These are phyloP conservation scores for Candida tunisiensis DNA, from an alignment of 1,139 yeast genomes.

Conservation along the genomic window DNA sequence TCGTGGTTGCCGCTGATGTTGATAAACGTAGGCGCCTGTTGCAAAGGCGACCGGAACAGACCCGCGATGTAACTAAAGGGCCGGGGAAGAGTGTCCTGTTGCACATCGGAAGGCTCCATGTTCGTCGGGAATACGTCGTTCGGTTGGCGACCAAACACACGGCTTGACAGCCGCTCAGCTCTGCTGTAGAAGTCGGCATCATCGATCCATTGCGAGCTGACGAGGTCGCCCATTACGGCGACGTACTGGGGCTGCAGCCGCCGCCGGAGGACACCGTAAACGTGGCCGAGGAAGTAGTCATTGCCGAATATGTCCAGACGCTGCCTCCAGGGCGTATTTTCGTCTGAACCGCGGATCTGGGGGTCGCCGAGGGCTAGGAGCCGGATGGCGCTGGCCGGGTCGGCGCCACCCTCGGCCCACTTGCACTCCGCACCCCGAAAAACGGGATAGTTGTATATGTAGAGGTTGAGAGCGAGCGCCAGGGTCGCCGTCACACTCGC, in stretches of 20 bases:
- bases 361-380: slow-evolving; percentile 83
- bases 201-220: slow-evolving; percentile 91
- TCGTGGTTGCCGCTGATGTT: slow-evolving; percentile 93
- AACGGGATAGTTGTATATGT: slow-evolving; percentile 55
- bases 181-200: slow-evolving; percentile 76
- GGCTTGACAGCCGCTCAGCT: slow-evolving; percentile 45
- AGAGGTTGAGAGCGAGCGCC: slow-evolving; percentile 33
- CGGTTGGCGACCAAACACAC: slow-evolving; percentile 10
- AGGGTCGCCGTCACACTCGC: slow-evolving; percentile 15
- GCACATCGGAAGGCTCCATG: no score
- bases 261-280: slow-evolving; percentile 44
- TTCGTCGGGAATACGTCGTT: slow-evolving; percentile 3
- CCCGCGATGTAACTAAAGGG: no score
- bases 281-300: slow-evolving; percentile 76
- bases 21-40: slow-evolving; percentile 39
- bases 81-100: no score
- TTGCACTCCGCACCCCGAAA: slow-evolving; percentile 13
- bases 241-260: slow-evolving; percentile 63
- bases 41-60: not conserved
- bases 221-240: slow-evolving; percentile 81
- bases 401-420: slow-evolving; percentile 7
- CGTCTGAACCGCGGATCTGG: slow-evolving; percentile 81
- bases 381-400: slow-evolving; percentile 9
- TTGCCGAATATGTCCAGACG: slow-evolving; percentile 75
- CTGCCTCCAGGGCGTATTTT: slow-evolving; percentile 52